These are phyloP conservation scores for Quercus phellos DNA, from an alignment of 331 rosid species.

Conservation along the genomic window DNA sequence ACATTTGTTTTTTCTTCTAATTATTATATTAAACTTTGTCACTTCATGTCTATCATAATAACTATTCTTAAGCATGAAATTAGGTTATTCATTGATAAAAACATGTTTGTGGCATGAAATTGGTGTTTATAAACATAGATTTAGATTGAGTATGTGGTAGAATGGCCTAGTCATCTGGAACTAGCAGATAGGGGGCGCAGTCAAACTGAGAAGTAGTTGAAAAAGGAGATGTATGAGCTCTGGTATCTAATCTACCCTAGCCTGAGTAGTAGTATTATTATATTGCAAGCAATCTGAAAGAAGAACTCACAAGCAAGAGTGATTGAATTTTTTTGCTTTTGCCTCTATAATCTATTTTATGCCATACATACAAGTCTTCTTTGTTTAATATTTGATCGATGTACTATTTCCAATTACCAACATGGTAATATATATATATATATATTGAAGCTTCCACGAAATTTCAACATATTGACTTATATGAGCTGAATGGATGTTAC, in stretches of 20 bases:
- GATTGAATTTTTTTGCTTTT: neutral
- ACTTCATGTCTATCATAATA: too few relatives aligned
- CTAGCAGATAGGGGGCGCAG: neutral
- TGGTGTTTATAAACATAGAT: neutral
- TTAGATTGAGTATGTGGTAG: neutral
- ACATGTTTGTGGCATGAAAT: neutral
- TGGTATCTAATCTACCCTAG: neutral
- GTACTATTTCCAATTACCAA: neutral
- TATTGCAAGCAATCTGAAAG: neutral
- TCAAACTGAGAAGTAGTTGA: neutral
- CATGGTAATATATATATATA: neutral
- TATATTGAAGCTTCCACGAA: neutral
- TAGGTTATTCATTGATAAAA: too few relatives aligned
- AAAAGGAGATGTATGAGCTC: neutral
- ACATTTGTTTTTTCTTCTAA: too few relatives aligned
- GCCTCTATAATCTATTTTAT: neutral
- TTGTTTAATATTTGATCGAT: neutral
- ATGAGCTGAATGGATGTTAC: neutral
- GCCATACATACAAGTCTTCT: neutral
- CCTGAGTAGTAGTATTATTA: neutral
- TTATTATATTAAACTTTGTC: too few relatives aligned
- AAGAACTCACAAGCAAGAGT: neutral
- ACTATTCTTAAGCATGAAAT: too few relatives aligned
- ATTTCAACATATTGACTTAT: neutral
- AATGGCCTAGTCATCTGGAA: neutral